Base-by-base conservation (phyloP, 139 green algal species). In the Volvox reticuliferus region DNA sequence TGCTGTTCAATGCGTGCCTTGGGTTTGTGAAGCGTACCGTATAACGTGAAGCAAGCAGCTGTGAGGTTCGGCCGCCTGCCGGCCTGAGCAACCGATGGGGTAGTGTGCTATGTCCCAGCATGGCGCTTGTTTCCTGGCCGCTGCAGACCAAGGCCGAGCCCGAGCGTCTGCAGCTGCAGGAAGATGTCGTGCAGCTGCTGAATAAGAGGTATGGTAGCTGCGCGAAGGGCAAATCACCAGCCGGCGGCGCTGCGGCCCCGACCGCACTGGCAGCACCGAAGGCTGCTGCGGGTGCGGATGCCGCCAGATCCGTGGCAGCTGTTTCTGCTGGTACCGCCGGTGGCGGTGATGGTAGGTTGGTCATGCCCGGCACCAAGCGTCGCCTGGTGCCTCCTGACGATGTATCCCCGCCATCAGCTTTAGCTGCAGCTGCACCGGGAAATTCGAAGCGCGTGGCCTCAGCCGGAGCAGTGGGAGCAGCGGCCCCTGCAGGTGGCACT, bases 61-160 rank as follows among this genome's bases (percentile, higher is more conserved):
- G 44, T 5, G 44, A 55, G 44, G 44, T 55, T 55, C 44, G 44
- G 44, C 5, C 44, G 44, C 9, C 44, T 55, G 44, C 44, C 44
- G 44, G 9, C 44, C 44, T 55, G 44, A 14, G 44, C 44, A 9
- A 9, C 44, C 44, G 5, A 55, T 55, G 9, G 44, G 65, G 12
- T 16, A 5, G 12, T 73, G 65, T 73, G 21, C 65, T 30, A 26
- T 73, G 65, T 26, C 65, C 9, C 21, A 16, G 21, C 65, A 24
- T 28, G 65, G 65, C 21, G 65, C 65, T 73, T 73, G 65, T 55
- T 55, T 55, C 44, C 44, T 55, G 44, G 44, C 73, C 73, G 2
- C 79, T 55, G 28, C 84, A 89, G 84, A 55, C 36, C 69, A 89
- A 89, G 85, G 71, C 86, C 30, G 73, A 90, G 12, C 71, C 73